Base-by-base conservation (phyloP, 1,139 yeast species). In the Candida sanyaensis region DNA sequence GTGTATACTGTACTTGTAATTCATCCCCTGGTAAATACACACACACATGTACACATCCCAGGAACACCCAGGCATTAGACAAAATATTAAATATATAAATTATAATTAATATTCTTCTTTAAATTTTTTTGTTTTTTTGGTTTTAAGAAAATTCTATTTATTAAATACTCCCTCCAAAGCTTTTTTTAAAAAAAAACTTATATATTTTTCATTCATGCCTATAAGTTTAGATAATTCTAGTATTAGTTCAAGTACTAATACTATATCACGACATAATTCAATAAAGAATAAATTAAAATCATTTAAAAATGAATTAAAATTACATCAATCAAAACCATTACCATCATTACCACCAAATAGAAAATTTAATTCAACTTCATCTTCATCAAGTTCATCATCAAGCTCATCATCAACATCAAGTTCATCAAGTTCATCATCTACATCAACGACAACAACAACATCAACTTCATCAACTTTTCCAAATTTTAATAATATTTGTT, bases 291-390 rank as follows among this genome's bases (percentile, higher is more conserved):
- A 41, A 26, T 23, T 30, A 7, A 37, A 37, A 9, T 37, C 32
- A 9, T 37, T 37, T 8, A 12, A 24, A 10, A 37, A 37, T 13
- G 30, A 41, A 41, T 30, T 37, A 13, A 26, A 36, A 40, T 24
- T 43, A 38, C 38, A 42, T 27, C 45, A 42, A 28, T 42, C 28
- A 30, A 37, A 31, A 32, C 39, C 36, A 29, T 32, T 23, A 28
- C 29, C 36, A 27, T 10, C 32, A 36, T 27, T 33, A 4, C 39
- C 30, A 45, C 27, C 41, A 13, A 36, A 9, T 7, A 37, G 31
- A 31, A 38, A 24, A 31, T 33, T 26, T 12, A 43, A 34, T 17
- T 38, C 42, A 8, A 26, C 38, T 10, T 27, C 33, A 13, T 32
- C 36, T 17, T 31, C 45, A 4, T 29, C 42, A 7, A 37, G 21